Base-by-base conservation (phyloP, 306 rosid species). In the Corylus heterophylla region DNA sequence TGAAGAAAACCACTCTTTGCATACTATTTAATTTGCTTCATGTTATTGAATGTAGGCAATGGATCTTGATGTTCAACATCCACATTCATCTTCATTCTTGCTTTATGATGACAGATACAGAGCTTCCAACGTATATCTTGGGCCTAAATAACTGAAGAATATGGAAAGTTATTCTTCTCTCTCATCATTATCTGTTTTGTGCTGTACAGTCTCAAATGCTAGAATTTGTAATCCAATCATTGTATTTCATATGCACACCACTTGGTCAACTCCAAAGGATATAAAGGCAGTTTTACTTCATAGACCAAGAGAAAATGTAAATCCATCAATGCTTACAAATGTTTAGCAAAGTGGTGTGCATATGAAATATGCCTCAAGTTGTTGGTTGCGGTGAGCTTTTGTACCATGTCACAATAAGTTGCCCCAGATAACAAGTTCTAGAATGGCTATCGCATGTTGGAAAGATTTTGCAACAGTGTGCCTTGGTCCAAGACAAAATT, bases 11-110 rank as follows among this genome's bases (percentile, higher is more conserved):
- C 42, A 44, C 51, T 80, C 42, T n/a, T 47, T 67, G 29, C 35
- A 70, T 48, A 62, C 74, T 84, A 55, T 69, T 84, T 76, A 20
- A 71, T 56, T 56, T 74, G 70, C 67, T 77, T 78, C 66, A 14
- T 68, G 11, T 75, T 79, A 54, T 76, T 76, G 75, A 50, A 67
- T 84, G 83, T 49, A 86, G 93, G 96, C 81, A 70, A 83, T 89
- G 88, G 90, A 91, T 70, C 83, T 82, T 35, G 90, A 85, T 68
- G 74, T 79, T 78, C 90, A 83, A 76, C 77, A 78, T 85, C 79
- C 86, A 56, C 85, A 80, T 80, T 76, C 93, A 45, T 84, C 92
- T 49, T 86, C 90, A 5, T 81, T 86, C 88, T 74, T 87, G 82
- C 76, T 81, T 67, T 86, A 78, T 78, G 85, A 86, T 75, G 85